Conservation (phyloP, 2,329 filamentous ascomycete genomes). For the Dactylellina leptospora region DNA sequence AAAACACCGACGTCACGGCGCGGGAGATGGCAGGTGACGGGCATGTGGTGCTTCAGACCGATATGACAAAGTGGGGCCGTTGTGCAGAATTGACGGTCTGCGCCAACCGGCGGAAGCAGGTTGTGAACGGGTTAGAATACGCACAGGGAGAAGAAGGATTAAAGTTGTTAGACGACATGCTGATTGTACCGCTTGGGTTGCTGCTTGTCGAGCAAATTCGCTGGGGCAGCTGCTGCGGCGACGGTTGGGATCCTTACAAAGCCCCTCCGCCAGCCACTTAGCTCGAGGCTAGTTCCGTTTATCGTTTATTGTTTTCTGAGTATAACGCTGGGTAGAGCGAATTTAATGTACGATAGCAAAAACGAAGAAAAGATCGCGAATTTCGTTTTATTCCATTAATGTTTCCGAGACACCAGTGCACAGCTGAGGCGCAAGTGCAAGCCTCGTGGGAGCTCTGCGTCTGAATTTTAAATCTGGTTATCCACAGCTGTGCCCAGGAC, state of each 20-base stretch:
- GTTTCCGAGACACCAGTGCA: too few relatives aligned
- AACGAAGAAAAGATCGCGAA: too few relatives aligned
- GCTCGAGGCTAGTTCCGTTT: too few relatives aligned
- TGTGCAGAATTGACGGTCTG: conserved; percentile 46
- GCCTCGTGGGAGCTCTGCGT: not conserved
- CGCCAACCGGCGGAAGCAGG: conserved; percentile 33
- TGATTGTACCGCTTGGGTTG: conserved; percentile 40
- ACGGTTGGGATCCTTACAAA: conserved; percentile 36
- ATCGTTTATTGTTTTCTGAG: too few relatives aligned
- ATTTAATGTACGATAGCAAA: too few relatives aligned
- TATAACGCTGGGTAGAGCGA: too few relatives aligned
- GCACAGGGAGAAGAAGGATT: conserved; percentile 30
- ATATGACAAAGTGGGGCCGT: conserved; percentile 32
- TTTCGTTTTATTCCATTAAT: too few relatives aligned
- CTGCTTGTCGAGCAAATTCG: conserved; percentile 44
- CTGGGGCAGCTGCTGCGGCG: conserved; percentile 46
- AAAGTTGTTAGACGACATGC: conserved; percentile 26
- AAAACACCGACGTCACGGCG: conserved; percentile 31
- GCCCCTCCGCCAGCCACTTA: too few relatives aligned
- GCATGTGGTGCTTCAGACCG: conserved; percentile 35
- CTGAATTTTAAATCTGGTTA: not conserved
- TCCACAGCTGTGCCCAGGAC: not conserved
- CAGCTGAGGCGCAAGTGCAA: too few relatives aligned
- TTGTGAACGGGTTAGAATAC: conserved; percentile 21
- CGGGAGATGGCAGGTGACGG: conserved; percentile 25